Evolutionary conservation across 2,329 filamentous ascomycete species (phyloP).

Genomic region (Aspergillus neoniger): DNA sequence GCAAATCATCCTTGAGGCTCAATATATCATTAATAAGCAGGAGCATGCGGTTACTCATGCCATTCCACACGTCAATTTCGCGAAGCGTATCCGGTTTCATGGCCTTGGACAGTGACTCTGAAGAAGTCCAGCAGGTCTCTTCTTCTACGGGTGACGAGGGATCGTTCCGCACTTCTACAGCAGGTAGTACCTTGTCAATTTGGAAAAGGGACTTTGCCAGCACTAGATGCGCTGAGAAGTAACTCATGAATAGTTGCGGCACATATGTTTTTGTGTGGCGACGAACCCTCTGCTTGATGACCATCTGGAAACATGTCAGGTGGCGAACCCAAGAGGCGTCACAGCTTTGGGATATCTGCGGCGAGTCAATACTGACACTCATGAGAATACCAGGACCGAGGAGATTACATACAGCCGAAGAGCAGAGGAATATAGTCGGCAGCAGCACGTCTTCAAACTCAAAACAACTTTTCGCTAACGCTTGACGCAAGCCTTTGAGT

Average conservation of each 20-base stretch:
- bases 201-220: conserved; percentile 2
- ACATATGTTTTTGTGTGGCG: background rate
- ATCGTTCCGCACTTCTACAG: background rate
- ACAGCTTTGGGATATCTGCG: conserved; percentile 9
- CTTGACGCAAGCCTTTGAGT: conserved; percentile 3
- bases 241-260: conserved; percentile 1
- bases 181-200: background rate
- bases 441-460: conserved; percentile 7
- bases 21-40: conserved; percentile 5
- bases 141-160: background rate
- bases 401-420: background rate
- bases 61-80: conserved; percentile 4
- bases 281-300: conserved; percentile 2
- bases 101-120: background rate
- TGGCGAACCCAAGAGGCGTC: conserved; percentile 8
- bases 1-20: background rate
- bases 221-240: conserved; percentile 2
- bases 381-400: background rate
- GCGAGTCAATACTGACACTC: background rate
- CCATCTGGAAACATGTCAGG: conserved; percentile 9
- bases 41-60: conserved; percentile 1
- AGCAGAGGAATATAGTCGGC: conserved; percentile 12
- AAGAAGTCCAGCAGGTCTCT: background rate
- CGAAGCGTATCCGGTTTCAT: background rate
- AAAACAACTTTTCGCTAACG: background rate